Base-by-base conservation (phyloP, 768 basidiomycete genomes). In the Pleurotus tuoliensis region DNA sequence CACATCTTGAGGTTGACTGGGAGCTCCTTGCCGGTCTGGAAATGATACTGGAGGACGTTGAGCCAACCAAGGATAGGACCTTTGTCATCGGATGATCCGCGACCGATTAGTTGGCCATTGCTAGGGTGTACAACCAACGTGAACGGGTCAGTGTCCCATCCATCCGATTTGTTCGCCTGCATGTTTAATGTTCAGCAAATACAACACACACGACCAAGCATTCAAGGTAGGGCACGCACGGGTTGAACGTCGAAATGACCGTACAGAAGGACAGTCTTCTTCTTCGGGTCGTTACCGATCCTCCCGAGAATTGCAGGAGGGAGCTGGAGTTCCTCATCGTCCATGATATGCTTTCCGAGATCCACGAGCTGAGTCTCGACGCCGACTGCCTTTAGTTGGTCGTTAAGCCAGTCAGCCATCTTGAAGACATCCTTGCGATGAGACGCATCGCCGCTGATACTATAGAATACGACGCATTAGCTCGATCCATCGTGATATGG, bases 191-290 rank as follows among this genome's bases (percentile, higher is more conserved):
- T 34, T 11, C 11, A 11, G 30, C 11, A 34, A 11, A 8, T 34
- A 34, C 30, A 34, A 34, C 9, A 34, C 46, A 24, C 16, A 37
- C 53, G 20, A 22, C 15, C 30, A 11, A 40, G 40, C 15, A 51
- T 12, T 9, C 2, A 20, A 16, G 5, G 8, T 9, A 30, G 25
- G 30, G 43, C 34, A 71, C 83, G 50, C 58, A 91, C 90, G 7
- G 95, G 94, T 64, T 97, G 95, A 5, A 97, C 95, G 66, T 97
- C 94, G 66, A 92, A 96, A 69, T 98, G 95, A 1, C 93, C 95
- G 67, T 98, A 98, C 30, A 98, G 73, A 25, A 96, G 80, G 34
- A 98, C 84, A 0, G 94, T 98, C 82, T 91, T 95, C 84, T 98
- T 98, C 66, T 75, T 82, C 12, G 84, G 84, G 70, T 97, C 92